Evolutionary conservation across 1,284 basidiomycete species (phyloP), one percentile per base, ranked within the genome.

Genomic region (Cryptococcus depauperatus): DNA sequence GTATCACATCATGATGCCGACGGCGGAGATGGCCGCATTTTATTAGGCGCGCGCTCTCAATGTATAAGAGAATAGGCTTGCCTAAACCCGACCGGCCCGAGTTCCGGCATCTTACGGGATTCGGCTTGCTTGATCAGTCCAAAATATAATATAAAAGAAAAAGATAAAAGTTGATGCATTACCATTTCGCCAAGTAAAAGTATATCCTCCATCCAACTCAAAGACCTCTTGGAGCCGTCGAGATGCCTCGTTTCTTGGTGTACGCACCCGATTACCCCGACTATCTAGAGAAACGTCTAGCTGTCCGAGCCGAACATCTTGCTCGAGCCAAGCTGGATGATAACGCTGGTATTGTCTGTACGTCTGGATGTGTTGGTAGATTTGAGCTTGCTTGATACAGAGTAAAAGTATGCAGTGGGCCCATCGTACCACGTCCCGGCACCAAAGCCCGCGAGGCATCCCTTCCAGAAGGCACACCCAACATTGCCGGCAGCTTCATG

Each of bases 201-300:
- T n/a, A n/a, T n/a, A n/a, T n/a, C n/a, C n/a, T n/a, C n/a, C n/a
- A n/a, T n/a, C n/a, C n/a, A n/a, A n/a, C n/a, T n/a, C n/a, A n/a
- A n/a, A n/a, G n/a, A n/a, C n/a, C n/a, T n/a, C n/a, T n/a, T n/a
- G n/a, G n/a, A n/a, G n/a, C n/a, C n/a, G n/a, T n/a, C 28, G 32
- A 66, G 21, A 52, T 52, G 50, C 50, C 50, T 29, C 50, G 55
- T 46, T 57, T 54, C 42, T 48, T 57, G 13, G 48, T 57, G 0
- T 65, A 63, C 57, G 62, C 62, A 45, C 65, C 67, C 21, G 67
- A 69, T 54, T 59, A 66, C 51, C 59, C 65, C 7, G 52, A 66
- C 49, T 49, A 53, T 26, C 55, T 69, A 27, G 54, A 61, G 39
- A 52, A 58, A 45, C 50, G 67, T n/a, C 46, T 62, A n/a, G 48